Evolutionary conservation across 306 rosid genomes (phyloP), one percentile per base, ranked within the genome.

Genomic region (Sophora flavescens): DNA sequence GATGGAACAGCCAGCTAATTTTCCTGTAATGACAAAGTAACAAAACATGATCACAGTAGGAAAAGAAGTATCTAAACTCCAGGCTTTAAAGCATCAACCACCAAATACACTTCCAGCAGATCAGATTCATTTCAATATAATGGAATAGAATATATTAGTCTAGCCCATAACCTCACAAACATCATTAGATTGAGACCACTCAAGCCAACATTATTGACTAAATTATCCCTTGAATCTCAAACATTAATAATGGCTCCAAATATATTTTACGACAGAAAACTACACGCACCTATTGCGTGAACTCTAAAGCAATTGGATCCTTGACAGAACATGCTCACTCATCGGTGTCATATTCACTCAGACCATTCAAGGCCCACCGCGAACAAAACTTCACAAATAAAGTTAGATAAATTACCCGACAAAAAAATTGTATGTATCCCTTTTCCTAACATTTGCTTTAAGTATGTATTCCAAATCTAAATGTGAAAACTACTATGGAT

Each of bases 61-160:
- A 16, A 57, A 67, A 47, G 36, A 35, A 65, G 38, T 30, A 42
- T 30, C 45, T 52, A 2, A 61, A 39, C 44, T 51, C 44, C n/a
- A 50, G n/a, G 35, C 71, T 22, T 18, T 59, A 28, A 50, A 45
- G 32, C 10, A 78, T 39, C 17, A 45, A 28, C 72, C 47, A 15
- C 54, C 1, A 32, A 11, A 68, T 56, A 18, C 39, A 60, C 42
- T 33, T 62, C 42, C 35, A 14, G 39, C 42, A 28, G 61, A 56
- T 28, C 56, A 76, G 26, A 66, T 22, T 63, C 30, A n/a, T 61
- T 70, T 44, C 63, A 70, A 63, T 14, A 62, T 68, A 53, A 62
- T 8, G 51, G 57, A 39, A 54, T 22, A 22, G 22, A 22, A 22
- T 22, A 22, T 22, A 22, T 22, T 39, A 68, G 18, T 70, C 78